These are phyloP conservation scores for Aspergillus steynii DNA, from an alignment of 495 filamentous ascomycete genomes.

Conservation along the genomic window DNA sequence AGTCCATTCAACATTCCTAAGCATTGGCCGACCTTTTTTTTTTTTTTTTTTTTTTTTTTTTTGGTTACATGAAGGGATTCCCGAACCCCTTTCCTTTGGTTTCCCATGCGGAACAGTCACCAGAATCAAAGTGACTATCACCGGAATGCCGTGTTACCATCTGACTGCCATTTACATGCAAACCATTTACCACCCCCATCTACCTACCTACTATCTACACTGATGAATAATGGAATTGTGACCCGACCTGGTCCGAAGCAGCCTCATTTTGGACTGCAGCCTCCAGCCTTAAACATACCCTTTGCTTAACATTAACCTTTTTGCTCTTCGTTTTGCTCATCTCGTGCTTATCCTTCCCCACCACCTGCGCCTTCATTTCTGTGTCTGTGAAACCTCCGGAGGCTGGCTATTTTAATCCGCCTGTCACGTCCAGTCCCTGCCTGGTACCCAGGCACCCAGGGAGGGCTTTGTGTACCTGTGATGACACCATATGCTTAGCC, in stretches of 20 bases:
- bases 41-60: constrained; percentile 1
- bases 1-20: background rate
- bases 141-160: background rate
- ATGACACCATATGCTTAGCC: no score
- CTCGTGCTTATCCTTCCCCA: no score
- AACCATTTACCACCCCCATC: background rate
- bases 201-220: background rate
- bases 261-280: constrained; percentile 9
- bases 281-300: background rate
- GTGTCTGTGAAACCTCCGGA: no score
- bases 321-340: no score
- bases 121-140: background rate
- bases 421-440: no score
- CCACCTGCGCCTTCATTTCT: no score
- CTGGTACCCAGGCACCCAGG: no score
- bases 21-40: background rate
- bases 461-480: no score
- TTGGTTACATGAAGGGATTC: background rate
- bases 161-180: background rate
- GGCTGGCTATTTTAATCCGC: no score
- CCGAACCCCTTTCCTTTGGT: no score
- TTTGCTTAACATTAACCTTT: no score
- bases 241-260: background rate
- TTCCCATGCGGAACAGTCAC: background rate
- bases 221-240: background rate